A percentile compares a stretch with the other conserved stretches of the same genome.
Evolutionary conservation across 2,329 filamentous ascomycete genomes (phyloP).

Genomic region (Samsoniella hepiali): DNA sequence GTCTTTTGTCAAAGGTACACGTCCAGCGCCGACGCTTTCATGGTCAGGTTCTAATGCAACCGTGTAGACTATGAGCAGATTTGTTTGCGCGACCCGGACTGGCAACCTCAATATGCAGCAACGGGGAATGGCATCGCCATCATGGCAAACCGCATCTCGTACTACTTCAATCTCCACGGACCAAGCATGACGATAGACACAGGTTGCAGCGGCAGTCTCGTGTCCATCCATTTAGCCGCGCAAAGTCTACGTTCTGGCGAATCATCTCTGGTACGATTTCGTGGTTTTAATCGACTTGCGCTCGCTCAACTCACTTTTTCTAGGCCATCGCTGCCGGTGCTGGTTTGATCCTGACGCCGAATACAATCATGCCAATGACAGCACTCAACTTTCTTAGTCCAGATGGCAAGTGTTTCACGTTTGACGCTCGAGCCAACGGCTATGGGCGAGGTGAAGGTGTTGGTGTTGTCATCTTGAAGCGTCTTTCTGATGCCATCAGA

Average conservation of each 20-base stretch:
- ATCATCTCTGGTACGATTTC: constrained; percentile 34
- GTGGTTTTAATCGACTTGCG: background rate
- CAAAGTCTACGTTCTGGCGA: constrained; percentile 47
- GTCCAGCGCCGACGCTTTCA: background rate
- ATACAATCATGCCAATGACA: constrained; percentile 55
- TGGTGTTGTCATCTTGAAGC: constrained; percentile 58
- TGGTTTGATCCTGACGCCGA: constrained; percentile 52
- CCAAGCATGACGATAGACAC: constrained; percentile 58
- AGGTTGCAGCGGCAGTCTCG: constrained; percentile 55
- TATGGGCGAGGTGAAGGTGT: constrained; percentile 64
- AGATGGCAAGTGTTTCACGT: constrained; percentile 50
- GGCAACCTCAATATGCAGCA: constrained; percentile 49
- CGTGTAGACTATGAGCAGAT: constrained; percentile 48
- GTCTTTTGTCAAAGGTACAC: constrained; percentile 47
- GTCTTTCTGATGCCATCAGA: constrained; percentile 52
- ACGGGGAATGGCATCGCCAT: constrained; percentile 53
- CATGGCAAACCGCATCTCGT: constrained; percentile 54
- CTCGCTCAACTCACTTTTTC: background rate
- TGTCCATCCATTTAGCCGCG: constrained; percentile 52
- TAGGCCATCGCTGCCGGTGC: constrained; percentile 50
- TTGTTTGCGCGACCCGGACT: constrained; percentile 48
- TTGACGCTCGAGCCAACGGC: constrained; percentile 57
- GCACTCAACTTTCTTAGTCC: constrained; percentile 51
- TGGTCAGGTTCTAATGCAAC: background rate
- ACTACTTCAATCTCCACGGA: constrained; percentile 53